Conservation (phyloP, 202 grass and related monocot species). For the Schoenoplectus tabernaemontani region DNA sequence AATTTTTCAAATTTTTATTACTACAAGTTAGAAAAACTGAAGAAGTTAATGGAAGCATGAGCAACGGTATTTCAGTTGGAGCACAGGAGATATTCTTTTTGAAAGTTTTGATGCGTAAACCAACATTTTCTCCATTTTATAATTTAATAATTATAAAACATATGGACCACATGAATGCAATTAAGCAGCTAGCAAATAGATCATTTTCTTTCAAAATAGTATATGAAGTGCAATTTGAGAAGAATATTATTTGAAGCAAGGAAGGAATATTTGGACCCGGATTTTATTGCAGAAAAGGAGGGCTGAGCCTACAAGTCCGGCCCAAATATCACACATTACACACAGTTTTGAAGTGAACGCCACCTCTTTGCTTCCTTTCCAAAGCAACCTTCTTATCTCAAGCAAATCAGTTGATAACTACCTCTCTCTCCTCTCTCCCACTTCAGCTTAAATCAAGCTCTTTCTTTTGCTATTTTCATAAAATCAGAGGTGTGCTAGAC, state of each 20-base stretch:
- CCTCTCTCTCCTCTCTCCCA: not conserved
- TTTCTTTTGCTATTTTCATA: not conserved
- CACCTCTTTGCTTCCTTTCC: constrained; percentile 23
- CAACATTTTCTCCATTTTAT: too few relatives aligned
- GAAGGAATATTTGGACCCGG: constrained; percentile 3
- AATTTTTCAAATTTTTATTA: too few relatives aligned
- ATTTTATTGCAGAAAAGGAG: constrained; percentile 24
- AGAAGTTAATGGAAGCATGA: too few relatives aligned
- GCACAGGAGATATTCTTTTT: too few relatives aligned
- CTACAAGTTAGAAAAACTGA: too few relatives aligned
- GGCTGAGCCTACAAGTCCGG: constrained; percentile 14
- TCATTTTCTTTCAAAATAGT: not conserved
- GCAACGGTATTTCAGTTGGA: too few relatives aligned
- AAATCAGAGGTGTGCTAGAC: not conserved
- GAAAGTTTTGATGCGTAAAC: too few relatives aligned
- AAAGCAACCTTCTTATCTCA: constrained; percentile 21
- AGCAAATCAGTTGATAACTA: constrained; percentile 23
- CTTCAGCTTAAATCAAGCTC: not conserved
- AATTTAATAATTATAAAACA: too few relatives aligned
- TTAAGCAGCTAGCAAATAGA: not conserved
- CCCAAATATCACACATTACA: constrained; percentile 1
- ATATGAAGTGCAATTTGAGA: not conserved
- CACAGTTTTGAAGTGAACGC: constrained; percentile 27
- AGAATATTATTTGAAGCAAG: constrained; percentile 12
- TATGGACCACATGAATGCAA: too few relatives aligned